Conservation (phyloP, 2,329 filamentous ascomycete genomes). For the Ploettnerulaceae sp. region DNA sequence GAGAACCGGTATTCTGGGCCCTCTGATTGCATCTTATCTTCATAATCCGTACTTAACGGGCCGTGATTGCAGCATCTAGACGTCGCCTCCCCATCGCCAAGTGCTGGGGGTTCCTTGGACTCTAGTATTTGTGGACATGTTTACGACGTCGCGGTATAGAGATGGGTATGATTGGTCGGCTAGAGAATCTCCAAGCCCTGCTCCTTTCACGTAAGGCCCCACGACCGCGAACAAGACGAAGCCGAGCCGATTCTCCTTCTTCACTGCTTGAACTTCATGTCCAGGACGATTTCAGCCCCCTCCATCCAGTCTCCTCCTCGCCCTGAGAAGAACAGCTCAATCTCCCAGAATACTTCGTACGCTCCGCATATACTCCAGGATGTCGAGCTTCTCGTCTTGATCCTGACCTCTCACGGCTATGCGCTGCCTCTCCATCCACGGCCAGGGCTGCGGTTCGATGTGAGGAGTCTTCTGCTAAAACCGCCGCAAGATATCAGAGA, state of each 20-base stretch:
- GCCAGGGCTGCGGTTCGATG: slow-evolving; percentile 16
- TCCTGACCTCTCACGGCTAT: slow-evolving; percentile 20
- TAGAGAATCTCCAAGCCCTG: too few species aligned
- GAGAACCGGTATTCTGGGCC: not conserved
- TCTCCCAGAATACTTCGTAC: not conserved
- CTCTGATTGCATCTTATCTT: not conserved
- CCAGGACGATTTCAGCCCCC: too few species aligned
- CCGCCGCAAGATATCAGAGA: slow-evolving; percentile 23
- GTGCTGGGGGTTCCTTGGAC: not conserved
- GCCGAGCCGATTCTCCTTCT: too few species aligned
- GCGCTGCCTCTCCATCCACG: slow-evolving; percentile 17
- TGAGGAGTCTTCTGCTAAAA: slow-evolving; percentile 20
- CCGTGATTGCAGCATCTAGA: slow-evolving; percentile 2
- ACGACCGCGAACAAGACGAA: too few species aligned
- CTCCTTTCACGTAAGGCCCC: too few species aligned
- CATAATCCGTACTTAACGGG: not conserved
- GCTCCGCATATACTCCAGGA: slow-evolving; percentile 1
- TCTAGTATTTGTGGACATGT: not conserved
- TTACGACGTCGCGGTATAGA: not conserved
- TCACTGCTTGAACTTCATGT: too few species aligned
- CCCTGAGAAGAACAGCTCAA: not conserved
- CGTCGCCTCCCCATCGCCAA: not conserved
- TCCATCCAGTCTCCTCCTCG: not conserved
- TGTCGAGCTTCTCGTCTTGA: slow-evolving; percentile 8
- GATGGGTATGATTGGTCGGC: too few species aligned